phyloP scores from a whole-genome alignment of 306 rosid species.

The Pachyrhizus erosus region DNA sequence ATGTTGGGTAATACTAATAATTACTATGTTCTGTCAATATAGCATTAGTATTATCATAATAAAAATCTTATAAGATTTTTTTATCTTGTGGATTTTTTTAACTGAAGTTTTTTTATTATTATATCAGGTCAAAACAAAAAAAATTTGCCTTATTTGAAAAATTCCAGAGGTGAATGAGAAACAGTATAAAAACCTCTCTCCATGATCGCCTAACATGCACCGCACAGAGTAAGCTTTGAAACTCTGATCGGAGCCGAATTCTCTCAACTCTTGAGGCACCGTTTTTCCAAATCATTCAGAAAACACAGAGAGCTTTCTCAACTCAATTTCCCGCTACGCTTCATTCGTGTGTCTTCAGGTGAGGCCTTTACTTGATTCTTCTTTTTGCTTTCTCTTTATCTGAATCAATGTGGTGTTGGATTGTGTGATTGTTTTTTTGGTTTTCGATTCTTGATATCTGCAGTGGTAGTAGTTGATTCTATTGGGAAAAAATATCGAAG shows the following conservation, averaged over 20 bases:
- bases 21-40: background rate
- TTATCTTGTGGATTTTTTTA: background rate
- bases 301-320: background rate
- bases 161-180: background rate
- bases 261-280: slow-evolving; percentile 4
- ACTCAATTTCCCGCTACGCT: slow-evolving; percentile 7
- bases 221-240: slow-evolving; percentile 47
- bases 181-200: slow-evolving; percentile 42
- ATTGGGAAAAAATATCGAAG: background rate
- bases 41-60: background rate
- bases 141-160: background rate
- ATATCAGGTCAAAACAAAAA: slow-evolving; percentile 10
- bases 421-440: slow-evolving; percentile 5
- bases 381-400: slow-evolving; percentile 4
- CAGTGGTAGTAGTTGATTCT: background rate
- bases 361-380: slow-evolving; percentile 15
- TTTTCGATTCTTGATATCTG: slow-evolving; percentile 24
- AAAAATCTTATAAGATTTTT: background rate
- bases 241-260: slow-evolving; percentile 51
- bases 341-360: slow-evolving; percentile 33
- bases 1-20: background rate
- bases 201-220: slow-evolving; percentile 51
- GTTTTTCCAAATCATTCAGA: background rate
- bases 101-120: background rate
- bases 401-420: slow-evolving; percentile 33